Evolutionary conservation across 2,329 filamentous ascomycete species (phyloP).

Genomic region (Aspergillus texensis): DNA sequence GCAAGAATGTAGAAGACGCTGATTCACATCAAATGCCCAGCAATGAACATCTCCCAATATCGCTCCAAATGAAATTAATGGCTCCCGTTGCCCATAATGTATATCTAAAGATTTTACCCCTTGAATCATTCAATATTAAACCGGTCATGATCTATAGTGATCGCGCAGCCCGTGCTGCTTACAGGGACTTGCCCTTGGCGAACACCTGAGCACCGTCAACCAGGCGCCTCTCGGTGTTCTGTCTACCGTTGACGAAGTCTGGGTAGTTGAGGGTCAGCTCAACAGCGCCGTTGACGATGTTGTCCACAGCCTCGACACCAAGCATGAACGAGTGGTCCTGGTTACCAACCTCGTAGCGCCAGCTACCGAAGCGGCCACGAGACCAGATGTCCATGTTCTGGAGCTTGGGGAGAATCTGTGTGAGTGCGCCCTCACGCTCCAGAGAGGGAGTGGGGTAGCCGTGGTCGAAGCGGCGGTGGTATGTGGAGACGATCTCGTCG

Average conservation of each 20-base stretch:
- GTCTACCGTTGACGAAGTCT: slow-evolving; percentile 82
- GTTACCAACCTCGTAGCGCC: slow-evolving; percentile 96
- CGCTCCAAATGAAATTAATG: slow-evolving; percentile 31
- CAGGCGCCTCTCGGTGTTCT: slow-evolving; percentile 65
- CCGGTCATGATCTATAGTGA: slow-evolving; percentile 19
- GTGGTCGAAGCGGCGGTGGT: slow-evolving; percentile 97
- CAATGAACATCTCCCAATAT: slow-evolving; percentile 34
- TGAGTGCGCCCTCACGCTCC: slow-evolving; percentile 93
- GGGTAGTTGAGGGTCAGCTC: slow-evolving; percentile 96
- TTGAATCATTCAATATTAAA: slow-evolving; percentile 25
- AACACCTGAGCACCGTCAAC: slow-evolving; percentile 64
- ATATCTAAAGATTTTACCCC: slow-evolving; percentile 23
- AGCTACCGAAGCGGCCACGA: slow-evolving; percentile 94
- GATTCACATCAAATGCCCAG: slow-evolving; percentile 32
- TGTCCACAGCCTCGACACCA: slow-evolving; percentile 88
- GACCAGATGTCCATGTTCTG: slow-evolving; percentile 91
- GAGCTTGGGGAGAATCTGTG: slow-evolving; percentile 88
- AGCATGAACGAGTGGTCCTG: slow-evolving; percentile 99
- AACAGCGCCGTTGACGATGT: slow-evolving; percentile 83
- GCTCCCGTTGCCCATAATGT: slow-evolving; percentile 22
- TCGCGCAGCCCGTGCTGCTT: slow-evolving; percentile 20
- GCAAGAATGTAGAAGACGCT: slow-evolving; percentile 9
- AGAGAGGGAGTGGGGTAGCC: slow-evolving; percentile 95
- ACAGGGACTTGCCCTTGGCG: slow-evolving; percentile 46
- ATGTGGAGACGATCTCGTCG: slow-evolving; percentile 96